Evolutionary conservation across 2,329 filamentous ascomycete genomes (phyloP).

Genomic region (Teratosphaeria zuluensis): DNA sequence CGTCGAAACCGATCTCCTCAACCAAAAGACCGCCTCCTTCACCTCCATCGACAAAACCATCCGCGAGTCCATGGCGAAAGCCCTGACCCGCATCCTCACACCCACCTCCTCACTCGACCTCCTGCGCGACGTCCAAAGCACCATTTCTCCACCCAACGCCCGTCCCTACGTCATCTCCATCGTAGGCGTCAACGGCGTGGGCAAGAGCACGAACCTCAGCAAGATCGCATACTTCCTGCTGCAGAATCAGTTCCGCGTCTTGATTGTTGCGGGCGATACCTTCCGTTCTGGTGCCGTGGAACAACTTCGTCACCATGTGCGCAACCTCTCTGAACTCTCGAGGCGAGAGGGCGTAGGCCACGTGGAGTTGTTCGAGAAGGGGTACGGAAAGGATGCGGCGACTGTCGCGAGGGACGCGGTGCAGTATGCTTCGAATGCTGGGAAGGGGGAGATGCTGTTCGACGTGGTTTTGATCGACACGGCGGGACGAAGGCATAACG

Average conservation of each 20-base stretch:
- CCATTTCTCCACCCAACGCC: slow-evolving; percentile 53
- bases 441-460: slow-evolving; percentile 36
- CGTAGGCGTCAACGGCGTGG: slow-evolving; percentile 95
- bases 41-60: slow-evolving; percentile 71
- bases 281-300: slow-evolving; percentile 96
- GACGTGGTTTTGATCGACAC: slow-evolving; percentile 97
- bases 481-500: slow-evolving; percentile 88
- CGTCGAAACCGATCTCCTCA: slow-evolving; percentile 80
- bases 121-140: slow-evolving; percentile 79
- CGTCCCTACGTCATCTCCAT: slow-evolving; percentile 97
- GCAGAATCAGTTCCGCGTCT: slow-evolving; percentile 91
- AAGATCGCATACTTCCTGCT: slow-evolving; percentile 98
- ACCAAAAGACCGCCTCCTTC: slow-evolving; percentile 85
- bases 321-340: slow-evolving; percentile 82
- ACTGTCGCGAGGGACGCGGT: slow-evolving; percentile 93
- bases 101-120: slow-evolving; percentile 91
- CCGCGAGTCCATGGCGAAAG: slow-evolving; percentile 79
- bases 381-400: slow-evolving; percentile 95
- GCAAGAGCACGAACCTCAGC: slow-evolving; percentile 93
- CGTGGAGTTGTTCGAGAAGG: slow-evolving; percentile 91
- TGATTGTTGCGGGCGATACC: slow-evolving; percentile 90
- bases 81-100: slow-evolving; percentile 88
- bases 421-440: slow-evolving; percentile 53
- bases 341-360: slow-evolving; percentile 67
- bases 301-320: slow-evolving; percentile 89